Evolutionary conservation across 306 rosid genomes (phyloP).

Genomic region (Dryas drummondii): DNA sequence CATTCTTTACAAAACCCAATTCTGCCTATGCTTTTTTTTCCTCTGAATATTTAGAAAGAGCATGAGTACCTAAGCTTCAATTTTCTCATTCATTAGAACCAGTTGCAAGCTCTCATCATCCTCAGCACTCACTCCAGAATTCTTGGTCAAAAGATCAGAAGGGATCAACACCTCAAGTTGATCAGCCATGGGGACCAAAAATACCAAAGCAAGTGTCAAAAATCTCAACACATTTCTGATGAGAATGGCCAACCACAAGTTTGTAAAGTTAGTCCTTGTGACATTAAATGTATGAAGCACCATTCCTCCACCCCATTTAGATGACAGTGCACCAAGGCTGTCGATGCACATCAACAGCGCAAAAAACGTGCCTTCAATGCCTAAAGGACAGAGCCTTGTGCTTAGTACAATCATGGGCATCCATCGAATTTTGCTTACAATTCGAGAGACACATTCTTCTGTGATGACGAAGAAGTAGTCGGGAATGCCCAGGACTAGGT

Average conservation of each 20-base stretch:
- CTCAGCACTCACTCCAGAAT: neutral
- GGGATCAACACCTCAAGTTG: constrained; percentile 49
- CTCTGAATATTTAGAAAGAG: neutral
- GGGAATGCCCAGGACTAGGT: constrained; percentile 54
- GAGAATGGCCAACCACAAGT: constrained; percentile 59
- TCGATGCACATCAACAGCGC: constrained; percentile 74
- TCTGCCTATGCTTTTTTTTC: too few relatives aligned
- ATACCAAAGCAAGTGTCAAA: constrained; percentile 46
- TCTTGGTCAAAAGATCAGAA: constrained; percentile 34
- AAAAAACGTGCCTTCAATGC: constrained; percentile 81
- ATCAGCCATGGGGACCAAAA: constrained; percentile 57
- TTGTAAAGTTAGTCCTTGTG: constrained; percentile 60
- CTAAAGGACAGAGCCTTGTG: constrained; percentile 61
- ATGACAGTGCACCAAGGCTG: constrained; percentile 50
- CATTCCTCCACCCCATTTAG: constrained; percentile 62
- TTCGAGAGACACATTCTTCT: constrained; percentile 52
- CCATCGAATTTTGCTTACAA: constrained; percentile 55
- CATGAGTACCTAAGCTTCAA: constrained; percentile 15
- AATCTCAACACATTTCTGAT: constrained; percentile 57
- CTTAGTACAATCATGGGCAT: constrained; percentile 75
- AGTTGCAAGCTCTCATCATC: constrained; percentile 56
- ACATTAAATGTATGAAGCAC: constrained; percentile 49
- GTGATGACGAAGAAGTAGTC: constrained; percentile 55
- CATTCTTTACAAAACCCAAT: too few relatives aligned
- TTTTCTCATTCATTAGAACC: constrained; percentile 39